Evolutionary conservation across 2,329 filamentous ascomycete species (phyloP), one percentile per base, ranked within the genome.

Genomic region (Blastomyces silverae): DNA sequence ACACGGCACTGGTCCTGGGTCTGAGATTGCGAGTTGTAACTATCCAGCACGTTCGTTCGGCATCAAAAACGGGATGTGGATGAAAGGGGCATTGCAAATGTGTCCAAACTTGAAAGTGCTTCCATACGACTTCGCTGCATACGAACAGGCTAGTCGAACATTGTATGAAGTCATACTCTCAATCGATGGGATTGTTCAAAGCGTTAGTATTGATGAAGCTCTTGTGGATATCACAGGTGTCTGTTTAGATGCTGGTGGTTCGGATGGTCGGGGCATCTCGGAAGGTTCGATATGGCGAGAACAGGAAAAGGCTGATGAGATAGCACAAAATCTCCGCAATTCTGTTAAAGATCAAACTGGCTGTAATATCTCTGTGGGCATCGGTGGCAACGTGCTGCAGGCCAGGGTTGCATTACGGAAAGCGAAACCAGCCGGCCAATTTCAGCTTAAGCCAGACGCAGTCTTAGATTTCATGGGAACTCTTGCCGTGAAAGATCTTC

Each of bases 21-120:
- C 93, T 0, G 94, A 99, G 73, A 97, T 99, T 71, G 94, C 94
- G 28, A 97, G 92, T 68, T 99, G 94, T 78, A 99, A 99, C 72
- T 99, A 99, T 73, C 87, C 89, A 25, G 94, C 95, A 7, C 86
- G 94, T 48, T 83, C 85, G 42, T 94, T 88, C 70, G 93, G 93
- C 0, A 83, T 99, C 64, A 96, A 92, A 73, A 99, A 99, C 70
- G 95, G 95, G 48, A 99, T 97, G 94, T 99, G 95, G 94, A 97
- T 99, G 93, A 95, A 93, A 74, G 83, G 84, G 44, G 94, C 94
- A 0, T 82, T 89, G 66, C 88, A 94, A 69, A 76, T 94, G 22
- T 99, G 92, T 72, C 88, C 93, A 0, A 86, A 91, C 28, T 80
- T 99, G 22, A 92, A 95, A 70, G 87, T 97, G 1, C 74, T 99